Percentiles rank a stretch among this genome's conserved stretches.
Conservation (phyloP, 192 early-diverging fungal species). For the Allomyces macrogynus region DNA sequence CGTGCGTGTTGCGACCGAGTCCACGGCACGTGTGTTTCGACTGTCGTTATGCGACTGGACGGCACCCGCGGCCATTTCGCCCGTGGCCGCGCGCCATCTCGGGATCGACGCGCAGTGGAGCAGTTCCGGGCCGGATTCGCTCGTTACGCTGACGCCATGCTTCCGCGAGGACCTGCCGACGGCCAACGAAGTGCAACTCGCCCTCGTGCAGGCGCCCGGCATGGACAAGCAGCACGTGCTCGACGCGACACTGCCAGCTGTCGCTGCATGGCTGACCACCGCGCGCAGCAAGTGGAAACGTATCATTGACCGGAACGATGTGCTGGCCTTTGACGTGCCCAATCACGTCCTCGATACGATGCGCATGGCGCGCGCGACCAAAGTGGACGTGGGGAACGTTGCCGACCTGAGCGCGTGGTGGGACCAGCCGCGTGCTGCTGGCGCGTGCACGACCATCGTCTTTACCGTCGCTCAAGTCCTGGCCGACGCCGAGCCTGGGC, state of each 20-base stretch:
- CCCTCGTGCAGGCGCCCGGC: not conserved
- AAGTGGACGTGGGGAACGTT: not conserved
- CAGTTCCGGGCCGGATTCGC: not conserved
- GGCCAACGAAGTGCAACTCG: not conserved
- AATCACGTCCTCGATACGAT: not conserved
- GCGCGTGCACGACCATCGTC: no score
- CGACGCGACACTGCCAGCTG: not conserved
- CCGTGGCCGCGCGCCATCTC: not conserved
- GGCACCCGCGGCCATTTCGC: not conserved
- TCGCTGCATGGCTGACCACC: not conserved
- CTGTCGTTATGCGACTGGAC: no score
- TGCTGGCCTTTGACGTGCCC: not conserved
- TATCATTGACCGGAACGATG: not conserved
- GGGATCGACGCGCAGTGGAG: not conserved
- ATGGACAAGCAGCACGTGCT: not conserved
- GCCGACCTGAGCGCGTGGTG: not conserved
- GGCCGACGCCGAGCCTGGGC: no score
- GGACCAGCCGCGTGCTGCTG: not conserved
- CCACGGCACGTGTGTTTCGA: no score
- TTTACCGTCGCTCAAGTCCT: no score
- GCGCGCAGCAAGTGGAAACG: not conserved
- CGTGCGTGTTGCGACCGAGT: not conserved
- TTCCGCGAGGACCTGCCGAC: not conserved
- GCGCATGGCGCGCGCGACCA: not conserved
- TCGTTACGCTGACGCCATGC: not conserved